Base-by-base conservation (phyloP, 2,329 filamentous ascomycete genomes). In the Botrytis fabae region DNA sequence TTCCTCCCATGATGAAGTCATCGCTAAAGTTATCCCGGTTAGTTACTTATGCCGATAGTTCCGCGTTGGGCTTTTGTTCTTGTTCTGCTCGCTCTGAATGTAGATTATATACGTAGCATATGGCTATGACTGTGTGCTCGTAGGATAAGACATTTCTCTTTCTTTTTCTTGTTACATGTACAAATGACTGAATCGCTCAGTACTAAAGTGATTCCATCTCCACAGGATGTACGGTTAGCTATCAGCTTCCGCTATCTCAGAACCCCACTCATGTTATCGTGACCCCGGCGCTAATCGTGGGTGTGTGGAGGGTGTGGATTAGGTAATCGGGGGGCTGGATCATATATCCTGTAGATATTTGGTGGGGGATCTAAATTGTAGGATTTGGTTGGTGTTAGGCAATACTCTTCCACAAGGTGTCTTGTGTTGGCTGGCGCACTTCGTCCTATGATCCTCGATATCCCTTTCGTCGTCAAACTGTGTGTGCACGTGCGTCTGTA, bases 1-100 rank as follows among this genome's bases (percentile, higher is more conserved):
- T 54, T 54, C 32, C 46, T 28, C 16, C 54, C 25, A n/a, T n/a
- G 64, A 68, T 68, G 64, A 54, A 68, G 46, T 68, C 64, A 68
- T 68, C 46, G 64, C 16, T 54, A 54, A 35, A 54, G 32, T 28
- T 28, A 54, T 20, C 22, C 32, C 40, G 20, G 22, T 63, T 28
- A 61, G 10, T 22, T 22, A 40, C 4, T 22, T 44, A 4, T 63
- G n/a, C 61, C 9, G 40, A 32, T 32, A 14, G 44, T 28, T 42
- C 32, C 32, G 59, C 40, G 2, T 61, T 22, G n/a, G 6, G 14
- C 9, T 38, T 61, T 40, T n/a, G 22, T 18, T 60, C 22, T n/a
- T 40, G 25, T n/a, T 61, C 35, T n/a, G 18, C 35, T 10, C 28
- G 51, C 12, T 60, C 28, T 60, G 57, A 35, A 60, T 35, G 12